Percentiles rank a stretch among this genome's conserved stretches.
Conservation (phyloP, 1,284 basidiomycete species). For the Phellopilus nigrolimitatus region DNA sequence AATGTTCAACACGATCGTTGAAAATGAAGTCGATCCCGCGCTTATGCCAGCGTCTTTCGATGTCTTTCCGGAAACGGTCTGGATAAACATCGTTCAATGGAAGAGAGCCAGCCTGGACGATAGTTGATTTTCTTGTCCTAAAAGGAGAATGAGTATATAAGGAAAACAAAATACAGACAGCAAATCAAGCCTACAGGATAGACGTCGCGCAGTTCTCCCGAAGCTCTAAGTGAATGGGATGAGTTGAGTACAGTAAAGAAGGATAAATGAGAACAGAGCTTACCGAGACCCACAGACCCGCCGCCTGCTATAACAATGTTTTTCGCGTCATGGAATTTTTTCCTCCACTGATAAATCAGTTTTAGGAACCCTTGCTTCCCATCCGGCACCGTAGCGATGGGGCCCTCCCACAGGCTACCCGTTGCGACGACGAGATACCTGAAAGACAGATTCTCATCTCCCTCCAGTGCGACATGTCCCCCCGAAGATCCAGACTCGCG, state of each 20-base stretch:
- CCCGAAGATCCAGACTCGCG: conserved; percentile 33
- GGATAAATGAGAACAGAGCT: conserved; percentile 21
- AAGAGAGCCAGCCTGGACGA: conserved; percentile 48
- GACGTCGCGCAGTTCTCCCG: conserved; percentile 53
- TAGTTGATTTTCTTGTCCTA: conserved; percentile 60
- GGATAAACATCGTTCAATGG: conserved; percentile 60
- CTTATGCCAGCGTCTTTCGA: conserved; percentile 37
- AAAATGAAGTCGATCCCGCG: conserved; percentile 50
- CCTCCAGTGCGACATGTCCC: conserved; percentile 42
- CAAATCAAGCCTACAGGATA: conserved; percentile 40
- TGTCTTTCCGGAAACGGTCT: conserved; percentile 45
- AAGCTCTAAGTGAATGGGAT: conserved; percentile 38
- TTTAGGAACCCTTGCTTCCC: conserved; percentile 31
- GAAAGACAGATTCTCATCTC: conserved; percentile 40
- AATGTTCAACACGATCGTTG: conserved; percentile 49
- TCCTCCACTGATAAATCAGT: conserved; percentile 40
- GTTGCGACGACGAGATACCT: conserved; percentile 48
- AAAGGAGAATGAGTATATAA: neutral
- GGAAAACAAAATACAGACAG: neutral
- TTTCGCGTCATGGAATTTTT: conserved; percentile 41
- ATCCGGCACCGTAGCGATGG: conserved; percentile 26
- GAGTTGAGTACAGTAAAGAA: conserved; percentile 12
- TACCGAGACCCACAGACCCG: conserved; percentile 59
- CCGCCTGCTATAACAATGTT: conserved; percentile 56
- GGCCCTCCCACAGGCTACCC: conserved; percentile 50